A percentile compares a stretch with the other conserved stretches of the same genome.
phyloP scores from a whole-genome alignment of 192 early-diverging fungal species.

The Martensiomyces pterosporus region DNA sequence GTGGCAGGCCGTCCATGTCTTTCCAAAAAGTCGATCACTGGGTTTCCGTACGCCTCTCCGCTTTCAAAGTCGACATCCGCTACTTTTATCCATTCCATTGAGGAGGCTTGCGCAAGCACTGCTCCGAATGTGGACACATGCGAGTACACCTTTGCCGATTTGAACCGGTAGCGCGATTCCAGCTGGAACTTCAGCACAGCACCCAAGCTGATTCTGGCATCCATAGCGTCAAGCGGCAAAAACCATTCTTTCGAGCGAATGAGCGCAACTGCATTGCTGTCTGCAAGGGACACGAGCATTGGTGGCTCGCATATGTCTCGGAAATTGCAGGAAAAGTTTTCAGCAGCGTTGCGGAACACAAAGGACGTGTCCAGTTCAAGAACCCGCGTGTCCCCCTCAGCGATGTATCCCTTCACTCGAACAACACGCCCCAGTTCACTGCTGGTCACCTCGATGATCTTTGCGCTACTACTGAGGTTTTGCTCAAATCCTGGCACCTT shows the following conservation, averaged over 20 bases:
- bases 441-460: slow-evolving; percentile 75
- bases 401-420: slow-evolving; percentile 70
- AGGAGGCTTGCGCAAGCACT: slow-evolving; percentile 55
- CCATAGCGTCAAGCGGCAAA: slow-evolving; percentile 25
- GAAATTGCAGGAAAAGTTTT: slow-evolving; percentile 79
- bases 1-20: slow-evolving; percentile 66
- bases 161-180: slow-evolving; percentile 61
- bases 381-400: slow-evolving; percentile 56
- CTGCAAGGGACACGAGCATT: slow-evolving; percentile 61
- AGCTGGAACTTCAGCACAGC: slow-evolving; percentile 70
- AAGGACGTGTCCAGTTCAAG: slow-evolving; percentile 79
- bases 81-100: slow-evolving; percentile 64
- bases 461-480: slow-evolving; percentile 66
- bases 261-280: slow-evolving; percentile 70
- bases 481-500: slow-evolving; percentile 64
- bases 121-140: slow-evolving; percentile 62
- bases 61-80: slow-evolving; percentile 75
- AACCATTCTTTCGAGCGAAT: slow-evolving; percentile 81
- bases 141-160: slow-evolving; percentile 53
- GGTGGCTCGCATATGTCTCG: slow-evolving; percentile 69
- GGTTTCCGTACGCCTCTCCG: slow-evolving; percentile 65
- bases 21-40: slow-evolving; percentile 76
- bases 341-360: slow-evolving; percentile 75
- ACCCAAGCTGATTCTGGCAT: slow-evolving; percentile 15
- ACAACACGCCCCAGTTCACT: slow-evolving; percentile 80